phyloP scores from a whole-genome alignment of 139 green algal species.

The Zygnema cylindricum region DNA sequence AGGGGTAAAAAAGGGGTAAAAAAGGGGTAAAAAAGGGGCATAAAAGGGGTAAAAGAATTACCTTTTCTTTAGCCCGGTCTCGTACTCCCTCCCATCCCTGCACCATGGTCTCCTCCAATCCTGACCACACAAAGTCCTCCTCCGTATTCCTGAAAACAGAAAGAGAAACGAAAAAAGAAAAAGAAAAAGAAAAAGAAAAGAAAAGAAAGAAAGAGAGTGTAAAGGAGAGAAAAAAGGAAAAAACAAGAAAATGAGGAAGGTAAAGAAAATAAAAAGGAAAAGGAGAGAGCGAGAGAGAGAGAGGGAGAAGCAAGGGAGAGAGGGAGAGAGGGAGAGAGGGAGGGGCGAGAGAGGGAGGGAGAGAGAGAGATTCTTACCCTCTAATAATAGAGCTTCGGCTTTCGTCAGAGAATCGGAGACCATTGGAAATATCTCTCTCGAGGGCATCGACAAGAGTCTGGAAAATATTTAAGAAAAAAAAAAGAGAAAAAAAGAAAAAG shows the following conservation, averaged over 20 bases:
- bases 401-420: slow-evolving; percentile 42
- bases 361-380: slow-evolving; percentile 19
- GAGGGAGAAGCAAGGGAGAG: slow-evolving; percentile 11
- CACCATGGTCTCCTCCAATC: slow-evolving; percentile 63
- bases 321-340: background rate
- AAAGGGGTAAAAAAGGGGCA: no score
- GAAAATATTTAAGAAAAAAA: background rate
- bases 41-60: slow-evolving; percentile 31
- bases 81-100: slow-evolving; percentile 28
- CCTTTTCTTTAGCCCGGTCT: slow-evolving; percentile 49
- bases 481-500: background rate
- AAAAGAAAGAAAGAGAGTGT: background rate
- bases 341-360: no score
- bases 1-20: no score
- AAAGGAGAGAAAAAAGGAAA: background rate
- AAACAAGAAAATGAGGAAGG: background rate
- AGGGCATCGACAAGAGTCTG: slow-evolving; percentile 47
- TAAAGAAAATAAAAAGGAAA: slow-evolving; percentile 28
- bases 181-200: slow-evolving; percentile 15
- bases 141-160: slow-evolving; percentile 47
- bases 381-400: slow-evolving; percentile 47
- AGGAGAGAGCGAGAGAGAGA: background rate
- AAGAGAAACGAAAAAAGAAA: slow-evolving; percentile 31
- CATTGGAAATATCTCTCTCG: slow-evolving; percentile 44
- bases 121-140: slow-evolving; percentile 60